These are phyloP conservation scores for Diaporthe aspalathi DNA, from an alignment of 2,329 filamentous ascomycete genomes.

Conservation along the genomic window DNA sequence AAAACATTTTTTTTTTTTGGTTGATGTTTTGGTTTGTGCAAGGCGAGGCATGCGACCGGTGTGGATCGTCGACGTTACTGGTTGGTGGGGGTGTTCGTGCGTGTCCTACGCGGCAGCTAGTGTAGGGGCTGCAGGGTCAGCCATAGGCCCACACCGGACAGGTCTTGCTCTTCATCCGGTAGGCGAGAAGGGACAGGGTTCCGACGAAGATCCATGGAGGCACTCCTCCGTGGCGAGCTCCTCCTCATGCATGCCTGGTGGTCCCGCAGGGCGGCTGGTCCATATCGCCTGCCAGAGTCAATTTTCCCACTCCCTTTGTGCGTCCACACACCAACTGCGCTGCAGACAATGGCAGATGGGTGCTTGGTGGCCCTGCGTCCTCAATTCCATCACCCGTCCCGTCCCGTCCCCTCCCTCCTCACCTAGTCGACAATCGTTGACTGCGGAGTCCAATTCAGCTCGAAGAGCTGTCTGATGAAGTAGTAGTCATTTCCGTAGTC, in stretches of 20 bases:
- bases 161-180: slow-evolving; percentile 31
- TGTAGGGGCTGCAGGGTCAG: slow-evolving; percentile 18
- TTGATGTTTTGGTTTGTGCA: no score
- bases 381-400: not conserved
- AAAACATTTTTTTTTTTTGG: no score
- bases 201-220: slow-evolving; percentile 23
- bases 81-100: slow-evolving; percentile 34
- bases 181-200: slow-evolving; percentile 31
- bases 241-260: slow-evolving; percentile 25
- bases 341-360: slow-evolving; percentile 5
- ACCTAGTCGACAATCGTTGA: slow-evolving; percentile 34
- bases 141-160: slow-evolving; percentile 31
- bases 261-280: slow-evolving; percentile 16
- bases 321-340: slow-evolving; percentile 9
- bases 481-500: slow-evolving; percentile 68
- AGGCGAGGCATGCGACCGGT: slow-evolving; percentile 27
- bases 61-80: slow-evolving; percentile 20
- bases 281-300: no score
- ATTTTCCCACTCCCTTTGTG: no score
- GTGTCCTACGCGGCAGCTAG: slow-evolving; percentile 32
- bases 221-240: slow-evolving; percentile 24
- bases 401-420: not conserved
- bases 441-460: slow-evolving; percentile 64
- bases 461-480: slow-evolving; percentile 70
- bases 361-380: not conserved